Evolutionary conservation across 148 eudicot genomes (phyloP).

Genomic region (Rhododendron mucronatum): DNA sequence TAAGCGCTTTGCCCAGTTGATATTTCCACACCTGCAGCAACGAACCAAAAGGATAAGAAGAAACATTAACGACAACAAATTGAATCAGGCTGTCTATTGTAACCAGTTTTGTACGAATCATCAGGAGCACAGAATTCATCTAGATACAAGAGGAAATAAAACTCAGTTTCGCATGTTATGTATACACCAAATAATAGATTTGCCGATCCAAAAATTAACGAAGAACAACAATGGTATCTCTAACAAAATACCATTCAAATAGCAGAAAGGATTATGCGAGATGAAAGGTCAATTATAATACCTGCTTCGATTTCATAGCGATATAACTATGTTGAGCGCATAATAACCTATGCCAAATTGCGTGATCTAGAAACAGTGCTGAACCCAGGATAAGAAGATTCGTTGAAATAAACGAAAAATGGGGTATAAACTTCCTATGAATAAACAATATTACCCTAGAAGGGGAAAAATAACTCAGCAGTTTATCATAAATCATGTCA

Average conservation of each 20-base stretch:
- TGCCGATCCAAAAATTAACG: background rate
- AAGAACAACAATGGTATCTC: background rate
- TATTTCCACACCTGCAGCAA: conserved; percentile 87
- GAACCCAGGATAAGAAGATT: background rate
- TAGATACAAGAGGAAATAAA: background rate
- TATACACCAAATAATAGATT: background rate
- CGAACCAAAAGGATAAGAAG: conserved; percentile 15
- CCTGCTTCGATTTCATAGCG: background rate
- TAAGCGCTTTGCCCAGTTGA: conserved; percentile 92
- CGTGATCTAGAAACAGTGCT: background rate
- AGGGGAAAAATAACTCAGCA: background rate
- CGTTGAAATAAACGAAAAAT: background rate
- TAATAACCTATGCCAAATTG: background rate
- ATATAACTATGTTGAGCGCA: background rate
- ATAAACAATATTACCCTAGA: background rate
- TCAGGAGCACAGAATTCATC: background rate
- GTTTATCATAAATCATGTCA: background rate
- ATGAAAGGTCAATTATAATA: background rate
- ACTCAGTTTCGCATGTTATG: background rate
- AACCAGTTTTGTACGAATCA: background rate
- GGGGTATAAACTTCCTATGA: background rate
- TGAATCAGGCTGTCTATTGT: background rate
- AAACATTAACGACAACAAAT: background rate
- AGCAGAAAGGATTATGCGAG: background rate
- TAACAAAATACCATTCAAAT: background rate